Evolutionary conservation across 805 yeast genomes (phyloP).

Genomic region (Ogataea trehalophila): DNA sequence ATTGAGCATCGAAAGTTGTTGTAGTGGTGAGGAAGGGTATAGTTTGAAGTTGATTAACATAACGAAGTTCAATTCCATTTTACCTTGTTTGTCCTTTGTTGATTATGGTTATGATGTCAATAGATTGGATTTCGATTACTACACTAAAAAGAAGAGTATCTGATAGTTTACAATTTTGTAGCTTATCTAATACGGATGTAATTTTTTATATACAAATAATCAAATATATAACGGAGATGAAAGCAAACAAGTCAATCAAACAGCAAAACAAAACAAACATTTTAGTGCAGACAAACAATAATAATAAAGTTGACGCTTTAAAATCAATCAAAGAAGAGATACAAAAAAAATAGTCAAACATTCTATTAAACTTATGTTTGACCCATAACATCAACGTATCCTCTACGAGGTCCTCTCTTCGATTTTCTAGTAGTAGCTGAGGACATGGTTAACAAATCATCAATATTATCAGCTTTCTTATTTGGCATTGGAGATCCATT

Average conservation of each 20-base stretch:
- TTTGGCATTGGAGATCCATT: conserved; percentile 5
- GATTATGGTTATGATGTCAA: conserved; percentile 4
- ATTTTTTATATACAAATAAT: neutral
- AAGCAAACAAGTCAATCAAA: neutral
- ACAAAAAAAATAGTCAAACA: neutral
- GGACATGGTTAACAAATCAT: conserved; percentile 25
- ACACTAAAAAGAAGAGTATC: conserved; percentile 6
- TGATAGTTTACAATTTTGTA: neutral
- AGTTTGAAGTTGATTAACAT: conserved; percentile 8
- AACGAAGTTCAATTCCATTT: conserved; percentile 13
- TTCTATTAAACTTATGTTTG: conserved; percentile 8
- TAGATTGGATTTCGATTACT: conserved; percentile 11
- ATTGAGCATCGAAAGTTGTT: neutral
- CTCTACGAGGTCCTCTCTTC: conserved; percentile 50
- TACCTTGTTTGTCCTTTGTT: conserved; percentile 15
- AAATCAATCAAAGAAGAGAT: neutral
- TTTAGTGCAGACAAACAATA: neutral
- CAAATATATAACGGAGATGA: neutral
- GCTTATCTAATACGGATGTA: neutral
- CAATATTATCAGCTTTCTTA: conserved; percentile 24
- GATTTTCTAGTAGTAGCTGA: conserved; percentile 38
- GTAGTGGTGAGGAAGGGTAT: neutral
- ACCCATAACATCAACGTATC: conserved; percentile 64
- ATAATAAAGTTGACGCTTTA: neutral
- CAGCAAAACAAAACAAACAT: neutral